Evolutionary conservation across 345 rosid species (phyloP).

Genomic region (Eucalyptus tenuipes): DNA sequence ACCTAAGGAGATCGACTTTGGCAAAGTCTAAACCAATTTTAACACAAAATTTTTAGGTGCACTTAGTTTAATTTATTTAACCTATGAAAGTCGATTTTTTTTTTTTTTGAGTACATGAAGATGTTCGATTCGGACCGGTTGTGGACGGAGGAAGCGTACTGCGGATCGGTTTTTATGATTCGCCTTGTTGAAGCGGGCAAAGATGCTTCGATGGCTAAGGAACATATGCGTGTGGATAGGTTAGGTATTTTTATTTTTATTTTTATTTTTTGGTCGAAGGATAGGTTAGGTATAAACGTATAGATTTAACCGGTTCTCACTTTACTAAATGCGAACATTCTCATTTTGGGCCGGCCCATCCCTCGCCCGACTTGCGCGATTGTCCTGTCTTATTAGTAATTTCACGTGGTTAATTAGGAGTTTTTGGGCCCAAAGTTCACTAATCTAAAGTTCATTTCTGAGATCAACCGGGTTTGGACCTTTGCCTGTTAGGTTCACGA

Average conservation of each 20-base stretch:
- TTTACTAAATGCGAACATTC: background rate
- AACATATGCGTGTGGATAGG: background rate
- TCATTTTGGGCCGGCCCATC: background rate
- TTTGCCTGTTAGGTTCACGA: background rate
- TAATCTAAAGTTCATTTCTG: background rate
- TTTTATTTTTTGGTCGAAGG: too few species aligned
- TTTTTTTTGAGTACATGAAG: too few species aligned
- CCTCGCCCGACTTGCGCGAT: background rate
- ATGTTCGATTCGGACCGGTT: background rate
- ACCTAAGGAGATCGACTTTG: background rate
- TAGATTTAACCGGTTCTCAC: background rate
- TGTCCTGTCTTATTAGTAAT: background rate
- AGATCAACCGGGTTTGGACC: background rate
- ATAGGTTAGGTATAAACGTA: background rate
- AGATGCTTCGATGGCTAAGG: background rate
- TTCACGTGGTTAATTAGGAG: background rate
- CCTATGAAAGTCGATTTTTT: background rate
- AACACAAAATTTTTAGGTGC: background rate
- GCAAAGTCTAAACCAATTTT: background rate
- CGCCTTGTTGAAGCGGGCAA: background rate
- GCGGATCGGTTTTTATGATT: background rate
- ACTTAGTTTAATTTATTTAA: background rate
- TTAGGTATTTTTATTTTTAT: too few species aligned
- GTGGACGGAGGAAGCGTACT: background rate
- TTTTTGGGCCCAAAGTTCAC: background rate